These are phyloP conservation scores for Heliocybe sulcata DNA, from an alignment of 1,284 basidiomycete genomes.

Conservation along the genomic window DNA sequence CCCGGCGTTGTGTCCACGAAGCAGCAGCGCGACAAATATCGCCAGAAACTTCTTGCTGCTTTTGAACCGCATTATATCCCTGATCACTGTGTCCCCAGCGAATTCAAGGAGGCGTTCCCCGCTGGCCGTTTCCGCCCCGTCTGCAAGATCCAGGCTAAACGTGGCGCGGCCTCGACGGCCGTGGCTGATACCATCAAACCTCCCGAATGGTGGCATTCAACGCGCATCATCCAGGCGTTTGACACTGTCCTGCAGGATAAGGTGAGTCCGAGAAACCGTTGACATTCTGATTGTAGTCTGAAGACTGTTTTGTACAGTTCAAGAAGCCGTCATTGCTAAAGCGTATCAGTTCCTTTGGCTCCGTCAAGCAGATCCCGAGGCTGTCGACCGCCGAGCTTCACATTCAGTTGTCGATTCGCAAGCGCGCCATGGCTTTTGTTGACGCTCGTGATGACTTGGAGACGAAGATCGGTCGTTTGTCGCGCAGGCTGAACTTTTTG, in stretches of 20 bases:
- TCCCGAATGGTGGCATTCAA: constrained; percentile 91
- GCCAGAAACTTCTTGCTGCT: constrained; percentile 67
- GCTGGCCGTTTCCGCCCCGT: constrained; percentile 80
- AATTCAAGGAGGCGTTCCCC: constrained; percentile 95
- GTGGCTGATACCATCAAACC: constrained; percentile 82
- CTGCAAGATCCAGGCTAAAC: constrained; percentile 79
- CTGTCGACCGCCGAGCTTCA: constrained; percentile 75
- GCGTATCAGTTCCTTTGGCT: constrained; percentile 73
- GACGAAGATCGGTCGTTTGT: constrained; percentile 81
- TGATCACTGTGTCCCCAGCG: constrained; percentile 77
- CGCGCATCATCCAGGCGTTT: constrained; percentile 83
- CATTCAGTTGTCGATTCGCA: constrained; percentile 81
- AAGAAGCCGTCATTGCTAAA: constrained; percentile 88
- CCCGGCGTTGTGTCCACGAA: constrained; percentile 75
- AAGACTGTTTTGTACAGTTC: constrained; percentile 37
- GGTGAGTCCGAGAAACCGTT: constrained; percentile 31
- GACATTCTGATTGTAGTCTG: constrained; percentile 12
- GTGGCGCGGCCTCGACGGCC: constrained; percentile 69
- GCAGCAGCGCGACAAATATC: constrained; percentile 79
- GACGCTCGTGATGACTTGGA: constrained; percentile 89
- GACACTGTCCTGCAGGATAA: constrained; percentile 84
- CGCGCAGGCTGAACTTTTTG: constrained; percentile 79
- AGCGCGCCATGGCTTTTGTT: constrained; percentile 85
- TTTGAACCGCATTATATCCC: constrained; percentile 83
- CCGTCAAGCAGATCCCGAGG: constrained; percentile 64